A percentile compares a stretch with the other conserved stretches of the same genome.
These are phyloP conservation scores for Erysimum cheiranthoides DNA, from an alignment of 345 rosid species.

Conservation along the genomic window DNA sequence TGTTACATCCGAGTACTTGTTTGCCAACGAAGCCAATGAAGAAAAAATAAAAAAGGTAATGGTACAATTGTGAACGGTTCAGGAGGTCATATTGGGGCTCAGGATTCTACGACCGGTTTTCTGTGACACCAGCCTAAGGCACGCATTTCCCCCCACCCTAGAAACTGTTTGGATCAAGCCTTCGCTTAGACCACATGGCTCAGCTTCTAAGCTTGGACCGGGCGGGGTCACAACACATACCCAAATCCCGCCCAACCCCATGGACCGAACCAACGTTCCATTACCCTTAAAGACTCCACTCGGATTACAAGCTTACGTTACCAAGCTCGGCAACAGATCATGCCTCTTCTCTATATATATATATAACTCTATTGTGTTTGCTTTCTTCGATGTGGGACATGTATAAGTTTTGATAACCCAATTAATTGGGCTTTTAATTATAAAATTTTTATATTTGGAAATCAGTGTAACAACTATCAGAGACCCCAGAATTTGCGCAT, in stretches of 20 bases:
- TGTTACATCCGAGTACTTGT: not conserved
- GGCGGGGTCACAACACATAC: not conserved
- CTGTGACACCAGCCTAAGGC: no score
- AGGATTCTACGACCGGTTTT: not conserved
- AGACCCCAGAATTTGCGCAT: no score
- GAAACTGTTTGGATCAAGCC: no score
- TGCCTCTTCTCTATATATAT: not conserved
- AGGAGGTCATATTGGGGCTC: not conserved
- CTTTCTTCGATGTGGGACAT: not conserved
- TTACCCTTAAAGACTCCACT: constrained; percentile 14
- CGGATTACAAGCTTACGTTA: constrained; percentile 22
- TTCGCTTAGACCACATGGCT: not conserved
- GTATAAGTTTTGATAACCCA: not conserved
- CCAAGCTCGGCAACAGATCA: not conserved
- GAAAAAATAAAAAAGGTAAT: not conserved
- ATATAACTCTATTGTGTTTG: not conserved
- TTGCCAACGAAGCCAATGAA: not conserved
- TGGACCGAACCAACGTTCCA: not conserved
- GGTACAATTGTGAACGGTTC: no score
- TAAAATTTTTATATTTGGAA: no score
- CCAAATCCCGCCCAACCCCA: not conserved
- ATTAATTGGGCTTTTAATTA: no score
- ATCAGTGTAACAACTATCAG: no score
- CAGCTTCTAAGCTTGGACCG: no score
- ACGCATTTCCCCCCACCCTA: no score